Evolutionary conservation across 1,139 yeast species (phyloP), one percentile per base, ranked within the genome.

Genomic region (Blastobotrys malaysiensis): DNA sequence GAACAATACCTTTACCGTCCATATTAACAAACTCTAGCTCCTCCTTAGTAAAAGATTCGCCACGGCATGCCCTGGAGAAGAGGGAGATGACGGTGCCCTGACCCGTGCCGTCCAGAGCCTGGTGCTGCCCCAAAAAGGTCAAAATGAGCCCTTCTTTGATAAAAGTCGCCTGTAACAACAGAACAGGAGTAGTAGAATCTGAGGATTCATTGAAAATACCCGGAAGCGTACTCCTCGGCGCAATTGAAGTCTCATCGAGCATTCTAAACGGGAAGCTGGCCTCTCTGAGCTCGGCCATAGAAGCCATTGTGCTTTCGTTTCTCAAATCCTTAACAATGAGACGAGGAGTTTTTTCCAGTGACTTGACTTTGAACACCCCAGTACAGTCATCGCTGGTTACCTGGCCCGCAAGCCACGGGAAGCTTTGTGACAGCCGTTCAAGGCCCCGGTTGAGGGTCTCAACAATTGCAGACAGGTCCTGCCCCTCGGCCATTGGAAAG

Each of bases 321-420:
- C 50, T 46, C 19, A 48, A 36, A 45, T 59, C 60, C 18, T 53
- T 55, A 20, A 58, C 56, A 5, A 51, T 43, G 39, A 57, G 48
- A 14, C 26, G 45, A 14, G 56, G 55, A 9, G 36, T 46, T 16
- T 26, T 24, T 5, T 43, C 52, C 7, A 26, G 36, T 6, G 50
- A 54, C 24, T 21, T 47, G 31, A 59, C 53, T 26, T 22, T 48
- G 49, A 49, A 55, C 1, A 49, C 31, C 14, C 56, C 56, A 36
- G 26, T 14, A n/a, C 50, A 53, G 14, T 45, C 54, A 16, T 50
- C 54, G 27, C 43, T 39, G 39, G 49, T 53, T 13, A 58, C 55
- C 36, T 52, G 57, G 4, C 61, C 61, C 9, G 59, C 58, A 1
- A 55, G 45, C 59, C 60, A 59, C 1, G 61, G 61, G 19, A 57